Percentiles rank a stretch among this genome's conserved stretches.
Conservation (phyloP, 1,284 basidiomycete species). For the Sanghuangporus baumii region DNA sequence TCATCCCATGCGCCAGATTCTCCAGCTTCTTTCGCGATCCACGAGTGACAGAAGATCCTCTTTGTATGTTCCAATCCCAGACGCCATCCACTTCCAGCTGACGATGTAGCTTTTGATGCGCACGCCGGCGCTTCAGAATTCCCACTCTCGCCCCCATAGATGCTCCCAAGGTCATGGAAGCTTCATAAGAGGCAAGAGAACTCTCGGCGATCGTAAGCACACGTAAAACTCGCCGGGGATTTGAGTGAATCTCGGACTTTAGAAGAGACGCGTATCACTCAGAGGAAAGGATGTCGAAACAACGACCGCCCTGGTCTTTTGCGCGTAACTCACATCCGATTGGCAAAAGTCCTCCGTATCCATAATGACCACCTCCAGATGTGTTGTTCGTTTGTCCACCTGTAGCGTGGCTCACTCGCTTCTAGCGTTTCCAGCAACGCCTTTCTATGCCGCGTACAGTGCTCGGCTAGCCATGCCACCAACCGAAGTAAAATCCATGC, state of each 20-base stretch:
- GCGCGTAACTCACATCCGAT: neutral
- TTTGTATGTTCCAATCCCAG: slow-evolving; percentile 4
- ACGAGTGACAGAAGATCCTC: neutral
- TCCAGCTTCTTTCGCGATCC: neutral
- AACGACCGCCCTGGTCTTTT: neutral
- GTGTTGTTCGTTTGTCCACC: neutral
- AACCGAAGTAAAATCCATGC: neutral
- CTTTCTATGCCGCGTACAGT: neutral
- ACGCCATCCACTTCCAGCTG: slow-evolving; percentile 1
- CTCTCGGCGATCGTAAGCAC: slow-evolving; percentile 12
- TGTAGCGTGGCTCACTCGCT: neutral
- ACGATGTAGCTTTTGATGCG: slow-evolving; percentile 9
- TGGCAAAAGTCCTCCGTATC: neutral
- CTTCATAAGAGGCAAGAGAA: slow-evolving; percentile 3
- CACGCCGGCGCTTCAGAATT: slow-evolving; percentile 14
- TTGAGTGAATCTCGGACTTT: neutral
- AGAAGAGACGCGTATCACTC: neutral
- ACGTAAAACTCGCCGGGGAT: slow-evolving; percentile 15
- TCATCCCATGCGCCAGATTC: neutral
- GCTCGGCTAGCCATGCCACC: neutral
- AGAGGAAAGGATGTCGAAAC: slow-evolving; percentile 7
- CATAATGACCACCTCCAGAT: neutral
- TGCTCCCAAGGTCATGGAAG: neutral
- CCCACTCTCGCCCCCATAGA: neutral
- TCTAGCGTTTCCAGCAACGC: neutral